Percentiles rank a stretch among this genome's conserved stretches.
Evolutionary conservation across 2,329 filamentous ascomycete species (phyloP).

Genomic region (Fusarium pininemorale): DNA sequence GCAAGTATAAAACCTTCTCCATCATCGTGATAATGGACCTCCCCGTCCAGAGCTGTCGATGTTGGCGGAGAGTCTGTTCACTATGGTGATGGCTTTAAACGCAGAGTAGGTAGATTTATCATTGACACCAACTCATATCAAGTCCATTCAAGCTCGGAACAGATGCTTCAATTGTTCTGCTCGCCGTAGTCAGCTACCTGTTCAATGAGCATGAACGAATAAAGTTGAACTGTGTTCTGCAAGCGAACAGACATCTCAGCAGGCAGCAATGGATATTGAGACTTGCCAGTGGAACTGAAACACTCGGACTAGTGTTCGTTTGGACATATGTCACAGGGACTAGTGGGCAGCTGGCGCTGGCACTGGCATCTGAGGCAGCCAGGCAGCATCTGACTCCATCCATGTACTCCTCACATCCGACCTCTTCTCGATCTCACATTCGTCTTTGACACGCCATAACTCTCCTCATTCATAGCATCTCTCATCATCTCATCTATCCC

Average conservation of each 20-base stretch:
- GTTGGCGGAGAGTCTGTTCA: not conserved
- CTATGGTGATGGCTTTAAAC: rapidly evolving
- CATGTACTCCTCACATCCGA: rapidly evolving
- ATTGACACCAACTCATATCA: rapidly evolving
- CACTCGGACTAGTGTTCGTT: too few relatives aligned
- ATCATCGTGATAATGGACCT: not conserved
- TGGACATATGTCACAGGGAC: too few relatives aligned
- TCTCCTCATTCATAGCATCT: rapidly evolving
- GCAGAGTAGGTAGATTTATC: rapidly evolving
- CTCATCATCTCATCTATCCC: rapidly evolving
- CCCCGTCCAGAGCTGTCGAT: not conserved
- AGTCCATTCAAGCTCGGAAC: not conserved
- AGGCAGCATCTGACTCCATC: rapidly evolving
- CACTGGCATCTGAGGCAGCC: not conserved
- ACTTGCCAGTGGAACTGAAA: not conserved
- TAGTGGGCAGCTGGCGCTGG: not conserved
- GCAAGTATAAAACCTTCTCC: too few relatives aligned
- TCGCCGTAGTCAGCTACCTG: rapidly evolving
- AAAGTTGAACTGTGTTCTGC: rapidly evolving
- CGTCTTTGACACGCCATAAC: too few relatives aligned
- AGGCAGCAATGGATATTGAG: not conserved
- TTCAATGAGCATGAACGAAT: rapidly evolving
- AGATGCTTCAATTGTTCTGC: rapidly evolving
- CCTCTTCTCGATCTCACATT: not conserved
- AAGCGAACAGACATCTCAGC: not conserved